A percentile compares a stretch with the other conserved stretches of the same genome.
phyloP scores from a whole-genome alignment of 192 early-diverging fungal genomes.

The Entomortierella parvispora region DNA sequence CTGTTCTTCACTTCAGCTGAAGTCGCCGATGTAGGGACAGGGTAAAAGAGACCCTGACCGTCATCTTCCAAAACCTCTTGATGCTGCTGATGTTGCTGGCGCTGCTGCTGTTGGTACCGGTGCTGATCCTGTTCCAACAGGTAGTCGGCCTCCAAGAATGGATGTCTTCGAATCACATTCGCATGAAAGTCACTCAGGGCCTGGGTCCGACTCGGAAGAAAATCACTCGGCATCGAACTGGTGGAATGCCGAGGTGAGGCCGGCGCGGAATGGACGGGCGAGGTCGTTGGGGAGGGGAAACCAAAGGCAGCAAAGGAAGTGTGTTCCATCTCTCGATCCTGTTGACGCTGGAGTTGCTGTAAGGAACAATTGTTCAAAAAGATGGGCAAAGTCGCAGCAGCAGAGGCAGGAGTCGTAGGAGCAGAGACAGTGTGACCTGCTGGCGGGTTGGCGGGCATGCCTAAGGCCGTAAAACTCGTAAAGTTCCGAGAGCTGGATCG shows the following conservation, averaged over 20 bases:
- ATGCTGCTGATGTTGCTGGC: too few species aligned
- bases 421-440: background rate
- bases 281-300: constrained; percentile 29
- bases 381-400: background rate
- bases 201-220: background rate
- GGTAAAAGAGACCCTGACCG: too few species aligned
- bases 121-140: too few species aligned
- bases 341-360: background rate
- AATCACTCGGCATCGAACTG: constrained; percentile 8
- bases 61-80: too few species aligned
- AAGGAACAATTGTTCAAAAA: background rate
- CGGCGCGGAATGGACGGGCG: constrained; percentile 20
- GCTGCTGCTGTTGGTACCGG: too few species aligned
- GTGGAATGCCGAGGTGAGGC: constrained; percentile 36
- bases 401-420: background rate
- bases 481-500: constrained; percentile 25
- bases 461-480: constrained; percentile 32
- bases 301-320: constrained; percentile 41
- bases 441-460: constrained; percentile 20
- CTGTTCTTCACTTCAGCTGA: too few species aligned
- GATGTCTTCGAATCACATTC: background rate
- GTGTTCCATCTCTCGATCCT: constrained; percentile 15
- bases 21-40: too few species aligned
- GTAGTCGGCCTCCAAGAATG: background rate
- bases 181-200: constrained; percentile 15